Percentiles rank a stretch among this genome's conserved stretches.
Evolutionary conservation across 768 basidiomycete genomes (phyloP).

Genomic region (Russula ochroleuca): DNA sequence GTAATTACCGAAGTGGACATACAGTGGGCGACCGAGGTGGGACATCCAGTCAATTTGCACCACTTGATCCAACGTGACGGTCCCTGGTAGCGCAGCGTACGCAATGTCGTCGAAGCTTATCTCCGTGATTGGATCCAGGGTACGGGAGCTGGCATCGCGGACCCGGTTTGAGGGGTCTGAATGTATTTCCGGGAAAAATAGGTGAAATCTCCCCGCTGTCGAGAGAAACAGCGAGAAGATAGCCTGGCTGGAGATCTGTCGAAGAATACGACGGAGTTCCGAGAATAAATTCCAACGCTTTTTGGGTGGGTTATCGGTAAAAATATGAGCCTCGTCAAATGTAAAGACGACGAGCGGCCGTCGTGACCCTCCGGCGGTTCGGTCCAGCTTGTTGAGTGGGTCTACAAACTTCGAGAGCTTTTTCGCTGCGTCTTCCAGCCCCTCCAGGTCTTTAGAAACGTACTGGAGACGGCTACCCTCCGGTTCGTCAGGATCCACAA

Average conservation of each 20-base stretch:
- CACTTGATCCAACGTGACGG: not conserved
- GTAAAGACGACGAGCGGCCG: not conserved
- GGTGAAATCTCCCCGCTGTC: not conserved
- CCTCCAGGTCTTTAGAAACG: too few relatives aligned
- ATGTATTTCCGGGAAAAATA: not conserved
- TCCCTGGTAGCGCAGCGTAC: not conserved
- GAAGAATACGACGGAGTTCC: not conserved
- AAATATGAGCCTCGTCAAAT: not conserved
- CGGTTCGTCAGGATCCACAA: not conserved
- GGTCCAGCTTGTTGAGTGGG: not conserved
- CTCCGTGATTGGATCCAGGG: not conserved
- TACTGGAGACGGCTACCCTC: too few relatives aligned
- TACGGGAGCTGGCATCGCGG: too few relatives aligned
- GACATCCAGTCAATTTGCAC: not conserved
- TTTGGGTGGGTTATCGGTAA: not conserved
- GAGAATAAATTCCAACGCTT: not conserved
- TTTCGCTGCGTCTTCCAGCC: not conserved
- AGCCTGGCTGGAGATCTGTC: not conserved
- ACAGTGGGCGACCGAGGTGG: not conserved
- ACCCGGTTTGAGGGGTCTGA: not conserved
- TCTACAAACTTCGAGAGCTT: not conserved
- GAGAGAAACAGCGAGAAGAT: slow-evolving; percentile 6
- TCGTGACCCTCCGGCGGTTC: not conserved
- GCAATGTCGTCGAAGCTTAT: not conserved
- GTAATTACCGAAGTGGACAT: not conserved